These are phyloP conservation scores for Oenanthe sinensis DNA, from an alignment of 129 eudicot genomes.

Conservation along the genomic window DNA sequence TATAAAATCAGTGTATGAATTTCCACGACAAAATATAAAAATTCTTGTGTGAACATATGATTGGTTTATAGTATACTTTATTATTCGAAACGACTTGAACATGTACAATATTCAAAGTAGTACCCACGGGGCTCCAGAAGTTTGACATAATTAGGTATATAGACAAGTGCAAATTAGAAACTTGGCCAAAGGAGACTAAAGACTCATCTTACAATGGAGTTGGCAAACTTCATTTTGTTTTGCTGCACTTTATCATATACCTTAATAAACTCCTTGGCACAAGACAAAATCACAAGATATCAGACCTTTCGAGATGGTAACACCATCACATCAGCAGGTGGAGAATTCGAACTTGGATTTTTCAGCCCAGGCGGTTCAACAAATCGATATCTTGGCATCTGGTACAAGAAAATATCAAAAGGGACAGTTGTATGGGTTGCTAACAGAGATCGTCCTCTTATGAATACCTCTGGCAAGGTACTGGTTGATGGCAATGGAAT, in stretches of 20 bases:
- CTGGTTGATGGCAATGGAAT: background rate
- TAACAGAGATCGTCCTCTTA: background rate
- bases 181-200: too few species aligned
- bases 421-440: slow-evolving; percentile 9
- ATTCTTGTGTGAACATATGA: too few species aligned
- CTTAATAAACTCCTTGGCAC: background rate
- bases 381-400: background rate
- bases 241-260: background rate
- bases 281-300: background rate
- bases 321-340: background rate
- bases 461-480: background rate
- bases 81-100: too few species aligned
- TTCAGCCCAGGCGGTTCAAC: slow-evolving; percentile 1
- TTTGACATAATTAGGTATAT: too few species aligned
- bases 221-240: background rate
- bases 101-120: too few species aligned
- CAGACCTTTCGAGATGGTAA: background rate
- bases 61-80: too few species aligned
- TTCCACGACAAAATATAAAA: too few species aligned
- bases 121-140: too few species aligned
- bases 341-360: slow-evolving; percentile 2
- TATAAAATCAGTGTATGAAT: too few species aligned
- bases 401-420: slow-evolving; percentile 1
- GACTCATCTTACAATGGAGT: background rate
- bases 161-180: too few species aligned